These are phyloP conservation scores for Paxillus ammoniavirescens DNA, from an alignment of 768 basidiomycete genomes.

Conservation along the genomic window DNA sequence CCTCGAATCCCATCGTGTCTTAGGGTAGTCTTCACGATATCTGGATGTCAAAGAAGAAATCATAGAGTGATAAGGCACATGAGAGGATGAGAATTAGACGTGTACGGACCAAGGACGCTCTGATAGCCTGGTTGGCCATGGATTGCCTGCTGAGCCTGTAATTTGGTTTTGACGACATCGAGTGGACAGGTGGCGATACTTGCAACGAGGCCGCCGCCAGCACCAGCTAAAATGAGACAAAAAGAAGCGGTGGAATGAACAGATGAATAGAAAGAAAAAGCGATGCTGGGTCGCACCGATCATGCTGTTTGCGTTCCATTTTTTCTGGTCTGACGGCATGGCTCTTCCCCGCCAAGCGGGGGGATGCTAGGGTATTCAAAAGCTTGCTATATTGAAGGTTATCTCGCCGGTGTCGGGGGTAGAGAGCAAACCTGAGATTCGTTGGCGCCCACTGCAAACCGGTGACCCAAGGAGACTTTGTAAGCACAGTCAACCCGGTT, in stretches of 20 bases:
- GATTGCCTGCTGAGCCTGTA: slow-evolving; percentile 87
- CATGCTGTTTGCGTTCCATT: slow-evolving; percentile 80
- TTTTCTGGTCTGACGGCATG: slow-evolving; percentile 58
- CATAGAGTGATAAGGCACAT: slow-evolving; percentile 15
- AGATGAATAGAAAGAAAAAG: background rate
- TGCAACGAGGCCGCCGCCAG: slow-evolving; percentile 90
- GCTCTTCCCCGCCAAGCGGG: slow-evolving; percentile 64
- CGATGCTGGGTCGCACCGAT: slow-evolving; percentile 53
- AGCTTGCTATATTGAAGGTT: background rate
- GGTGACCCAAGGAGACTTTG: background rate
- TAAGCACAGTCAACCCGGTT: background rate
- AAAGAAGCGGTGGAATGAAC: background rate
- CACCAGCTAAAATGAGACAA: slow-evolving; percentile 62
- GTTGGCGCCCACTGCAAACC: background rate
- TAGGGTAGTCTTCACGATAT: slow-evolving; percentile 57
- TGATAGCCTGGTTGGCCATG: slow-evolving; percentile 72
- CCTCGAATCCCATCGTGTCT: slow-evolving; percentile 77
- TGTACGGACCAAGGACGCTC: slow-evolving; percentile 66
- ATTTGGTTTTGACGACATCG: slow-evolving; percentile 95
- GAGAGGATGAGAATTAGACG: slow-evolving; percentile 5
- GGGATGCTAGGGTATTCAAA: slow-evolving; percentile 1
- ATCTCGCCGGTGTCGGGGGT: background rate
- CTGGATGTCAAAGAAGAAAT: slow-evolving; percentile 25
- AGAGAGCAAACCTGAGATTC: background rate
- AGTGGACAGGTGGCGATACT: slow-evolving; percentile 95